A percentile compares a stretch with the other conserved stretches of the same genome.
phyloP scores from a whole-genome alignment of 2,329 filamentous ascomycete species.

The Aureobasidium sp. region DNA sequence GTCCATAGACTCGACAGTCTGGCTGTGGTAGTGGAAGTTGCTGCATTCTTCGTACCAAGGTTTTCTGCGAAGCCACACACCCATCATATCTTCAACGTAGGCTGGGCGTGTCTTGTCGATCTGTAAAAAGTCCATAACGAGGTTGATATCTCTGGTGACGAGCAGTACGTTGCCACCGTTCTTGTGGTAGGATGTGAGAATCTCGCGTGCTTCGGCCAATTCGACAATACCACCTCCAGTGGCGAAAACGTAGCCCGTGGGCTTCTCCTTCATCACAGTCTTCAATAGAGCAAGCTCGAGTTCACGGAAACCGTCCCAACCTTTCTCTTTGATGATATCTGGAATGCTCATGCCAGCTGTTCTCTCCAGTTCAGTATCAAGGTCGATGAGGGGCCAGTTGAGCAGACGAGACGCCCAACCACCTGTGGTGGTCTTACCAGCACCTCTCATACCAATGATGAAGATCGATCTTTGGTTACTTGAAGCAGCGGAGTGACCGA shows the following conservation, averaged over 20 bases:
- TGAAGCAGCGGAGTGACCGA: conserved; percentile 32
- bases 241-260: conserved; percentile 74
- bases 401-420: conserved; percentile 74
- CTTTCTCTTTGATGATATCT: conserved; percentile 68
- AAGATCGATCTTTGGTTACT: conserved; percentile 62
- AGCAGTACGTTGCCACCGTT: conserved; percentile 77
- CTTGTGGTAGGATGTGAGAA: conserved; percentile 66
- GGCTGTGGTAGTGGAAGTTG: conserved; percentile 88
- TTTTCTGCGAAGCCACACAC: conserved; percentile 81
- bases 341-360: conserved; percentile 71
- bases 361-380: conserved; percentile 80
- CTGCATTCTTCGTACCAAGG: conserved; percentile 89
- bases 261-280: conserved; percentile 65
- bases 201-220: conserved; percentile 66
- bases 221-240: conserved; percentile 94
- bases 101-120: conserved; percentile 86
- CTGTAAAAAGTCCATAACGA: conserved; percentile 82
- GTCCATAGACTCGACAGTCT: conserved; percentile 45
- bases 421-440: conserved; percentile 91
- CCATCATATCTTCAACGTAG: conserved; percentile 86
- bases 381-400: conserved; percentile 71
- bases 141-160: conserved; percentile 78
- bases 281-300: conserved; percentile 70
- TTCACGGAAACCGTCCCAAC: conserved; percentile 83
- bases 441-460: conserved; percentile 94